These are phyloP conservation scores for Phalaenopsis hybrid DNA, from an alignment of 116 monocot genomes.

Conservation along the genomic window DNA sequence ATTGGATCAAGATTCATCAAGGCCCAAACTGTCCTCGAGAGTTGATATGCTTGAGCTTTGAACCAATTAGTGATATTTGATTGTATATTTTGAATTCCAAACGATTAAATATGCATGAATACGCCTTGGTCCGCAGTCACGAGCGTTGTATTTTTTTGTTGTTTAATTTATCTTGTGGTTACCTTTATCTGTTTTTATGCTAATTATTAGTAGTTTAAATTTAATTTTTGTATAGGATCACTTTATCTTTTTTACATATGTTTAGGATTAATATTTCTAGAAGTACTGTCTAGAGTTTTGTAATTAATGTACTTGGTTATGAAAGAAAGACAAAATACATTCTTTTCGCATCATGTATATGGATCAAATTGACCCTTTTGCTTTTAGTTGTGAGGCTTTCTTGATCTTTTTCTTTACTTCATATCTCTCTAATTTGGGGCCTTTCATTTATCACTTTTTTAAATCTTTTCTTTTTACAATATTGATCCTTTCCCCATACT, in stretches of 20 bases:
- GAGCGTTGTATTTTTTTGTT: neutral
- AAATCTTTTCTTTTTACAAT: neutral
- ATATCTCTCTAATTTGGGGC: neutral
- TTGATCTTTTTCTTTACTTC: neutral
- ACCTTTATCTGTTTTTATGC: neutral
- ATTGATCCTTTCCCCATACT: neutral
- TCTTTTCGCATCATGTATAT: neutral
- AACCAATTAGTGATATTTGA: neutral
- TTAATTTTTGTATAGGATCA: neutral
- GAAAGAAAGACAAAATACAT: neutral
- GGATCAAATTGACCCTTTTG: neutral
- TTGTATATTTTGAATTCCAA: neutral
- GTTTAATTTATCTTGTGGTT: neutral
- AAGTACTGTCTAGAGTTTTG: neutral
- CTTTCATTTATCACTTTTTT: neutral
- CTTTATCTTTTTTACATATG: neutral
- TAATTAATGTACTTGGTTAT: neutral
- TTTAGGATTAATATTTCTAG: neutral
- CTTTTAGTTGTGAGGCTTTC: neutral
- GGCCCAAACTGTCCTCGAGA: neutral
- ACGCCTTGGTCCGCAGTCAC: neutral
- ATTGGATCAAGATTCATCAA: neutral
- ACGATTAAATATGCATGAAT: neutral
- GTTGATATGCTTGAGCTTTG: neutral
- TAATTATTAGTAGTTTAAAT: neutral